Percentiles rank a stretch among this genome's conserved stretches.
These are phyloP conservation scores for Solanum sitiens DNA, from an alignment of 257 asterid species.

Conservation along the genomic window DNA sequence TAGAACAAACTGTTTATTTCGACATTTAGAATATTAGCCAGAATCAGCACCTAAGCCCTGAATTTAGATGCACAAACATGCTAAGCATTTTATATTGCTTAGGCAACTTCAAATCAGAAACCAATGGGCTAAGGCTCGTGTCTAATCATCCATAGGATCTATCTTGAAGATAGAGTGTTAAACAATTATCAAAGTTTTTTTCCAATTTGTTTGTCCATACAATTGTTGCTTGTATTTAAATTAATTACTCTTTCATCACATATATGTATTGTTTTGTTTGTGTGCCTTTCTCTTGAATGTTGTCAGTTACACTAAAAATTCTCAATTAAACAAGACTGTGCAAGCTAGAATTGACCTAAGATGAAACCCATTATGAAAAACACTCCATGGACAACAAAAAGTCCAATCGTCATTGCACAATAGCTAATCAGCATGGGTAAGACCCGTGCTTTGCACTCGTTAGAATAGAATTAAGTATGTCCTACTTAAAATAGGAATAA, in stretches of 20 bases:
- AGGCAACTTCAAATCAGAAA: neutral
- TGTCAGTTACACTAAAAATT: neutral
- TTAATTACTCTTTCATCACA: neutral
- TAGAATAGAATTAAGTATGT: too few species aligned
- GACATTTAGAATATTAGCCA: neutral
- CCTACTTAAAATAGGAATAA: too few species aligned
- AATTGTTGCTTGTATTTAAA: neutral
- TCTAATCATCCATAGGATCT: neutral
- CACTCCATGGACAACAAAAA: slow-evolving; percentile 2
- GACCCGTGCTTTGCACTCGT: neutral
- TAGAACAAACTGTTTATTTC: neutral
- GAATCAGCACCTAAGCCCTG: neutral
- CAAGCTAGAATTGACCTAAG: slow-evolving; percentile 6
- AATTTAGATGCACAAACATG: neutral
- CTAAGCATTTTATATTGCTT: neutral
- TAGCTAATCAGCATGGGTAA: neutral
- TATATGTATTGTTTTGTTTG: neutral
- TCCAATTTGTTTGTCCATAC: neutral
- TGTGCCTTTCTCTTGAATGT: neutral
- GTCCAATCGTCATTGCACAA: neutral
- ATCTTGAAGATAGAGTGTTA: neutral
- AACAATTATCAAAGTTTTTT: neutral
- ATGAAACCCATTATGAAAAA: neutral
- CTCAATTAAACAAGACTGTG: neutral
- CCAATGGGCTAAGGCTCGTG: neutral